Evolutionary conservation across 139 green algal genomes (phyloP).

Genomic region (Chlorella sp.): DNA sequence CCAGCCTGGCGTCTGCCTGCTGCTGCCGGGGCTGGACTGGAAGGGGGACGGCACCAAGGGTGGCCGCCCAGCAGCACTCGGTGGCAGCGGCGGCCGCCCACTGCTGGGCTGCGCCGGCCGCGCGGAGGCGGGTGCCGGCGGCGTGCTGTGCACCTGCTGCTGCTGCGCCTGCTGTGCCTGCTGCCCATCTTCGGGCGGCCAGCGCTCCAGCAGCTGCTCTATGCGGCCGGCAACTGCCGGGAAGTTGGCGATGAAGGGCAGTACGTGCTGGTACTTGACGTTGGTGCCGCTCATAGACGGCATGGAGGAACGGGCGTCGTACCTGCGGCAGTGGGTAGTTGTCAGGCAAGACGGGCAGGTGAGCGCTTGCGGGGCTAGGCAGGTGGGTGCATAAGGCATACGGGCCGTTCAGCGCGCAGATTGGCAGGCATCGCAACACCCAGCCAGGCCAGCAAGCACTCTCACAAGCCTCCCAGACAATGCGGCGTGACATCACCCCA

Average conservation of each 20-base stretch:
- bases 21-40: neutral
- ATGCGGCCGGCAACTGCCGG: slow-evolving; percentile 31
- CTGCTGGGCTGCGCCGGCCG: neutral
- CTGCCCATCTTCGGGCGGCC: neutral
- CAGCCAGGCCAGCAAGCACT: no score
- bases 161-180: neutral
- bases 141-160: neutral
- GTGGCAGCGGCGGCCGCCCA: neutral
- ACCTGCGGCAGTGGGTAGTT: neutral
- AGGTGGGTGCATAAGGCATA: neutral
- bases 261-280: slow-evolving; percentile 49
- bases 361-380: neutral
- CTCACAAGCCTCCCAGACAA: no score
- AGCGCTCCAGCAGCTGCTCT: slow-evolving; percentile 39
- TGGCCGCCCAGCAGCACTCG: neutral
- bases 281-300: neutral
- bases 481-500: neutral
- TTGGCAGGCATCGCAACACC: no score
- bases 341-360: neutral
- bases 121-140: neutral
- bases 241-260: slow-evolving; percentile 63
- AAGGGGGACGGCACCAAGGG: neutral
- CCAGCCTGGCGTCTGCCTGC: neutral
- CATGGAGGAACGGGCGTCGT: slow-evolving; percentile 12
- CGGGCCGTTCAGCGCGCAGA: no score